Conservation (phyloP, 805 yeast genomes). For the Spathaspora boniae region DNA sequence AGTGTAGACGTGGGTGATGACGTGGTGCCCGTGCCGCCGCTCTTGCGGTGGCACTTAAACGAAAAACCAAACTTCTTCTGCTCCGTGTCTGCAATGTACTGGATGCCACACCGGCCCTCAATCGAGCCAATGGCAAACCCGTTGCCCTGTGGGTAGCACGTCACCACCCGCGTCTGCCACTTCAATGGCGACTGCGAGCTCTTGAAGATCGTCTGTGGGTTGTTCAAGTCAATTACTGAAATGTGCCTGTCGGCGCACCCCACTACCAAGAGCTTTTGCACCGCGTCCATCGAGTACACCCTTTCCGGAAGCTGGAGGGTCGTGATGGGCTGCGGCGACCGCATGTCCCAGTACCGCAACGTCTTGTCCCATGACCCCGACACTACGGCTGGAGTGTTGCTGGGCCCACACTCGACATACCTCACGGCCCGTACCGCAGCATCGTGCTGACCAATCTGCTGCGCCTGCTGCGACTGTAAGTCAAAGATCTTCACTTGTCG, state of each 20-base stretch:
- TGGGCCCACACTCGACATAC: conserved; percentile 80
- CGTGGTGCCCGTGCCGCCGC: conserved; percentile 31
- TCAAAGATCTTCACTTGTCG: conserved; percentile 84
- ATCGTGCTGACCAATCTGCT: conserved; percentile 83
- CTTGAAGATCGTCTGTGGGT: conserved; percentile 80
- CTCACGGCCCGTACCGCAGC: conserved; percentile 74
- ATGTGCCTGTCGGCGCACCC: conserved; percentile 91
- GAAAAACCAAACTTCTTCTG: conserved; percentile 75
- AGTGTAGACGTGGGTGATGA: conserved; percentile 18
- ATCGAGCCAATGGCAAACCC: conserved; percentile 92
- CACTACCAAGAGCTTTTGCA: conserved; percentile 81
- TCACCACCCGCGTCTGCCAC: conserved; percentile 79
- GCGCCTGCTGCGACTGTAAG: conserved; percentile 73
- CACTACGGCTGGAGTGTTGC: conserved; percentile 76
- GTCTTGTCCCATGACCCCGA: conserved; percentile 98
- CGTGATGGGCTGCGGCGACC: conserved; percentile 77
- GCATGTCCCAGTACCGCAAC: conserved; percentile 89
- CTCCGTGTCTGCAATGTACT: conserved; percentile 80
- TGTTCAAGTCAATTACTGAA: conserved; percentile 70
- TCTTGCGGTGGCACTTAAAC: conserved; percentile 90
- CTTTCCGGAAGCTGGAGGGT: conserved; percentile 85
- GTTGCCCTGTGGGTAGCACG: conserved; percentile 87
- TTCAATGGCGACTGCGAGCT: conserved; percentile 73
- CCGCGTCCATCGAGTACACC: conserved; percentile 83
- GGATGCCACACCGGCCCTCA: conserved; percentile 95